phyloP scores from a whole-genome alignment of 2,329 filamentous ascomycete genomes.

The Fusarium concolor region DNA sequence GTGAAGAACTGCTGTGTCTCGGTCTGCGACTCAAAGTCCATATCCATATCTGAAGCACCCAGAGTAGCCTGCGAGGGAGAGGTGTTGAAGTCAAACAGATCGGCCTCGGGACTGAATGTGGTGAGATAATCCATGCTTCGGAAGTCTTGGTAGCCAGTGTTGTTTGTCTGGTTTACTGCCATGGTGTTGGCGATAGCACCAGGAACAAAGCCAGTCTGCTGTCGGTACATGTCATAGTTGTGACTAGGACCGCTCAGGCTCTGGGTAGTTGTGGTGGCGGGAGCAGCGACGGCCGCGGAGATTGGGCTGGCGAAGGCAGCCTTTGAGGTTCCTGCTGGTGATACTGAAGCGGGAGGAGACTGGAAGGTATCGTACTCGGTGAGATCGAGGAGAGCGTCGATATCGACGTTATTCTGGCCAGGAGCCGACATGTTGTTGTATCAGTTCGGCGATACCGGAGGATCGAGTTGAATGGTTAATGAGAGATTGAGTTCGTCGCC shows the following conservation, averaged over 20 bases:
- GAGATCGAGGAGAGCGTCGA: conserved; percentile 71
- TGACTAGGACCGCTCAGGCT: conserved; percentile 86
- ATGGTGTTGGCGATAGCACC: conserved; percentile 85
- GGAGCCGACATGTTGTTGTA: conserved; percentile 54
- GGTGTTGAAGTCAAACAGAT: conserved; percentile 79
- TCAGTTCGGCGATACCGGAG: conserved; percentile 24
- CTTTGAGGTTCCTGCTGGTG: conserved; percentile 66
- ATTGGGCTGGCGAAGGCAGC: conserved; percentile 64
- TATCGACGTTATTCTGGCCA: conserved; percentile 60
- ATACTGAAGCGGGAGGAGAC: conserved; percentile 65
- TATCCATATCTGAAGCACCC: conserved; percentile 74
- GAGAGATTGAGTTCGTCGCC: conserved; percentile 15
- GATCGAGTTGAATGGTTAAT: conserved; percentile 16
- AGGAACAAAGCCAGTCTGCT: conserved; percentile 92
- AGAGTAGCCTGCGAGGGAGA: conserved; percentile 70
- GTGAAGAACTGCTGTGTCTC: conserved; percentile 76
- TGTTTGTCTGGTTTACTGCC: conserved; percentile 75
- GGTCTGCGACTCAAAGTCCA: conserved; percentile 62
- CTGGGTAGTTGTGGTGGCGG: conserved; percentile 67
- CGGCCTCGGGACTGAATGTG: conserved; percentile 70
- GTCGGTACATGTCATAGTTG: conserved; percentile 94
- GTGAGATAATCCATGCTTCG: conserved; percentile 64
- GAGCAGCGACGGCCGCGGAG: conserved; percentile 64
- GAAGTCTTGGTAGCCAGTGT: conserved; percentile 64
- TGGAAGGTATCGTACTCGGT: conserved; percentile 73